phyloP scores from a whole-genome alignment of 1,284 basidiomycete species.

The Microbotryum saponariae region DNA sequence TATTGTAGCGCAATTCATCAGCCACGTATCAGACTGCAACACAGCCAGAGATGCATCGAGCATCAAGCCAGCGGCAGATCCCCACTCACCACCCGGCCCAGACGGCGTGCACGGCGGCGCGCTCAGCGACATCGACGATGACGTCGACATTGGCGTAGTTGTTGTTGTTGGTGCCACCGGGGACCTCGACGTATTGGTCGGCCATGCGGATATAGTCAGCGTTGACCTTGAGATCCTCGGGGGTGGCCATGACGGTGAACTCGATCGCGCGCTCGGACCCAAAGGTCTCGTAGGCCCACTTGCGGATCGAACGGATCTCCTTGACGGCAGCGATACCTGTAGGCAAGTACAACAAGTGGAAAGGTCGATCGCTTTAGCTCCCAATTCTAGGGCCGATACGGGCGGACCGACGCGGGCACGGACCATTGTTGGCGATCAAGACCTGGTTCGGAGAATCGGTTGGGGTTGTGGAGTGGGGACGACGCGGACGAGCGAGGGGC shows the following conservation, averaged over 20 bases:
- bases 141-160: constrained; percentile 99
- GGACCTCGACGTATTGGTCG: constrained; percentile 97
- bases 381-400: not conserved
- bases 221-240: constrained; percentile 90
- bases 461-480: not conserved
- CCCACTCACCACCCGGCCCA: constrained; percentile 86
- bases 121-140: constrained; percentile 96
- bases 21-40: too few species aligned
- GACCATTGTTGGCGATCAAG: constrained; percentile 92
- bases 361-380: not conserved
- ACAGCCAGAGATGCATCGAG: not conserved
- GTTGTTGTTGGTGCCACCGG: constrained; percentile 97
- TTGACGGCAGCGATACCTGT: constrained; percentile 95
- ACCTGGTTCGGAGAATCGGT: constrained; percentile 50
- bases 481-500: constrained; percentile 1
- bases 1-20: too few species aligned
- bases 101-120: constrained; percentile 94
- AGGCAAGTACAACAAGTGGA: constrained; percentile 9
- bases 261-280: constrained; percentile 92
- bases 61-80: not conserved
- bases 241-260: constrained; percentile 99
- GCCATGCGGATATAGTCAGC: constrained; percentile 99
- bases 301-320: constrained; percentile 95
- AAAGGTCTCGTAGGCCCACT: constrained; percentile 99
- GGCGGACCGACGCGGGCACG: constrained; percentile 27